Percentiles rank a stretch among this genome's conserved stretches.
Conservation (phyloP, 768 basidiomycete species). For the Pulveroboletus ravenelii region DNA sequence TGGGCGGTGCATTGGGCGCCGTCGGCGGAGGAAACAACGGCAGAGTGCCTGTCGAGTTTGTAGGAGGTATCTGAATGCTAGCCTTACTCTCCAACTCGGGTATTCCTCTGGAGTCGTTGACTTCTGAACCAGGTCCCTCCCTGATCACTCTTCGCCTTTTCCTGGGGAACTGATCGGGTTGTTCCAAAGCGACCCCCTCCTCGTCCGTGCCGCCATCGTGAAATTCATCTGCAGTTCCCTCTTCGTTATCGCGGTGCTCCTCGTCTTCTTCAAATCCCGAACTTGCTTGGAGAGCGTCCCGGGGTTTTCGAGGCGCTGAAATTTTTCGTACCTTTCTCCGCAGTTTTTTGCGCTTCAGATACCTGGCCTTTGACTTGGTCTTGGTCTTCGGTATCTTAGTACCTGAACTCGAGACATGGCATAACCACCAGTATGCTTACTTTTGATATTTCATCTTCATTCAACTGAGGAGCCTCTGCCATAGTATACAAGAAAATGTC, state of each 20-base stretch:
- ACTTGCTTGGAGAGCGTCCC: slow-evolving; percentile 15
- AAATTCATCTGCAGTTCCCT: slow-evolving; percentile 17
- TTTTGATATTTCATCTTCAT: slow-evolving; percentile 9
- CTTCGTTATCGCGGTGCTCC: slow-evolving; percentile 11
- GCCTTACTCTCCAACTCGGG: not conserved
- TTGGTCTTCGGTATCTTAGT: slow-evolving; percentile 38
- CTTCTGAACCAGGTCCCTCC: slow-evolving; percentile 20
- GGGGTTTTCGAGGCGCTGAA: slow-evolving; percentile 24
- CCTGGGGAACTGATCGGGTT: slow-evolving; percentile 30
- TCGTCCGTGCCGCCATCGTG: slow-evolving; percentile 5
- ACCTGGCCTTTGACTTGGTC: slow-evolving; percentile 69
- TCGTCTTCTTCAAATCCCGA: slow-evolving; percentile 24
- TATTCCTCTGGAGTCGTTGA: not conserved
- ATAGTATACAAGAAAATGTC: slow-evolving; percentile 2
- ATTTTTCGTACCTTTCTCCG: slow-evolving; percentile 50
- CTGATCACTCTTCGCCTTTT: slow-evolving; percentile 41
- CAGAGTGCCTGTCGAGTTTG: slow-evolving; percentile 36
- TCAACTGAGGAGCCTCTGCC: slow-evolving; percentile 8
- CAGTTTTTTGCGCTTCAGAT: slow-evolving; percentile 68
- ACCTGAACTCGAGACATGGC: not conserved
- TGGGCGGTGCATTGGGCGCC: slow-evolving; percentile 65
- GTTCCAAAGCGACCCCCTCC: slow-evolving; percentile 9
- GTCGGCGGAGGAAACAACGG: slow-evolving; percentile 68
- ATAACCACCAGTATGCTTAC: slow-evolving; percentile 13
- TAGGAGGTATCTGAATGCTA: slow-evolving; percentile 3